These are phyloP conservation scores for Crithidia fasciculata DNA, from an alignment of 208 protist species.

Conservation along the genomic window DNA sequence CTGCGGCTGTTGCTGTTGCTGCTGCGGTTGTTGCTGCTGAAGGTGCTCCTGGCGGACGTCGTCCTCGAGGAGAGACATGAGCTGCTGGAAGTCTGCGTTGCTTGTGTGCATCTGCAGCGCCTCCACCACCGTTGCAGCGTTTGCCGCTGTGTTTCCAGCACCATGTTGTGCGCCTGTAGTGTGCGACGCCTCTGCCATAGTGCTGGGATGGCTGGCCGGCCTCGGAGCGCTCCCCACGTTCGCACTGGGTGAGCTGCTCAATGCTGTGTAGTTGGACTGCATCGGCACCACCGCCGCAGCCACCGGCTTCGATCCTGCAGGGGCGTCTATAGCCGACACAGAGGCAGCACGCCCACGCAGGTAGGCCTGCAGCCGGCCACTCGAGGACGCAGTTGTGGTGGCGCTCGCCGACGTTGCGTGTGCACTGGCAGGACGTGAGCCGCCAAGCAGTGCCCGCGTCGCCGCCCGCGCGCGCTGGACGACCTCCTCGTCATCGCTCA, in stretches of 20 bases:
- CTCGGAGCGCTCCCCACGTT: too few relatives aligned
- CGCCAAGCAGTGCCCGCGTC: slow-evolving; percentile 23
- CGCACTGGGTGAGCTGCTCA: too few relatives aligned
- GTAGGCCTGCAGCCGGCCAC: slow-evolving; percentile 20
- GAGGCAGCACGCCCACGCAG: slow-evolving; percentile 17
- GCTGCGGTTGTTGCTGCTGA: not conserved
- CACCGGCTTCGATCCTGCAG: not conserved
- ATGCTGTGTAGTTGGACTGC: not conserved
- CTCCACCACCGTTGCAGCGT: too few relatives aligned
- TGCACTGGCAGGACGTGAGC: slow-evolving; percentile 4
- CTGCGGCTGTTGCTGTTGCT: not conserved
- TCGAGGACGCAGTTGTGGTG: not conserved
- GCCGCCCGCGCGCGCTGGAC: slow-evolving; percentile 27
- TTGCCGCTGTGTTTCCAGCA: too few relatives aligned
- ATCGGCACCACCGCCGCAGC: not conserved
- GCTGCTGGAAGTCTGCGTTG: slow-evolving; percentile 47
- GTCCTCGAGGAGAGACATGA: slow-evolving; percentile 52
- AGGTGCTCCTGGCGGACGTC: slow-evolving; percentile 39
- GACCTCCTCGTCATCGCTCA: slow-evolving; percentile 35
- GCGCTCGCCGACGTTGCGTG: not conserved
- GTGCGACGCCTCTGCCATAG: too few relatives aligned
- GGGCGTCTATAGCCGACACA: not conserved
- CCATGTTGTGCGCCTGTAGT: too few relatives aligned
- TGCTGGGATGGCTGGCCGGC: too few relatives aligned
- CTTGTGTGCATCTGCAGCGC: slow-evolving; percentile 18